Percentiles rank a stretch among this genome's conserved stretches.
These are phyloP conservation scores for Aspergillus ellipticus DNA, from an alignment of 495 filamentous ascomycete species.

Conservation along the genomic window DNA sequence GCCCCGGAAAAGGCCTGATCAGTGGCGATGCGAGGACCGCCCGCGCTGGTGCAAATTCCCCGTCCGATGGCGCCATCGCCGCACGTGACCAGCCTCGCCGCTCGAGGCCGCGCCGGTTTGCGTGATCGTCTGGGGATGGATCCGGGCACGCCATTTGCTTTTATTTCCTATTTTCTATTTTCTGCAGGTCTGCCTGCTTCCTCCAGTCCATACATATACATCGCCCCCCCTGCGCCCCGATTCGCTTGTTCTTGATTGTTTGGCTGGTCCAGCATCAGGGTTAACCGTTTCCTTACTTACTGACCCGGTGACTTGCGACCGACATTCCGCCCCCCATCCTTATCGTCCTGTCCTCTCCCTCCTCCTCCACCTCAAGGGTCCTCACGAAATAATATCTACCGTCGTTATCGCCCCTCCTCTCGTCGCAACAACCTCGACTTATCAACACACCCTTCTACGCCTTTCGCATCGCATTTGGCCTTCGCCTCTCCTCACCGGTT, in stretches of 20 bases:
- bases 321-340: neutral
- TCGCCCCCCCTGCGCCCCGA: neutral
- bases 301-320: neutral
- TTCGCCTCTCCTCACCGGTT: neutral
- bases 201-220: neutral
- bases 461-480: too few species aligned
- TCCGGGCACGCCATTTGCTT: too few species aligned
- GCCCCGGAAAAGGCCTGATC: neutral
- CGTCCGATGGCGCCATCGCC: constrained; percentile 20
- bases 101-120: constrained; percentile 10
- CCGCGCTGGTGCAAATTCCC: constrained; percentile 8
- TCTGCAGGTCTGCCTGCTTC: too few species aligned
- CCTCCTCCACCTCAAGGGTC: neutral
- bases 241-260: neutral
- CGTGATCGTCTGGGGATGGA: constrained; percentile 19
- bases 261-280: constrained; percentile 1
- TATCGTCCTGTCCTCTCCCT: constrained; percentile 2
- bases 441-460: too few species aligned
- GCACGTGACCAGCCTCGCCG: constrained; percentile 14
- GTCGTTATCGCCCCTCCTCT: neutral
- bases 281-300: neutral
- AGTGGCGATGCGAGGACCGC: neutral
- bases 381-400: neutral
- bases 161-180: neutral
- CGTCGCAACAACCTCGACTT: neutral